These are phyloP conservation scores for Crucibulum laeve DNA, from an alignment of 768 basidiomycete genomes.

Conservation along the genomic window DNA sequence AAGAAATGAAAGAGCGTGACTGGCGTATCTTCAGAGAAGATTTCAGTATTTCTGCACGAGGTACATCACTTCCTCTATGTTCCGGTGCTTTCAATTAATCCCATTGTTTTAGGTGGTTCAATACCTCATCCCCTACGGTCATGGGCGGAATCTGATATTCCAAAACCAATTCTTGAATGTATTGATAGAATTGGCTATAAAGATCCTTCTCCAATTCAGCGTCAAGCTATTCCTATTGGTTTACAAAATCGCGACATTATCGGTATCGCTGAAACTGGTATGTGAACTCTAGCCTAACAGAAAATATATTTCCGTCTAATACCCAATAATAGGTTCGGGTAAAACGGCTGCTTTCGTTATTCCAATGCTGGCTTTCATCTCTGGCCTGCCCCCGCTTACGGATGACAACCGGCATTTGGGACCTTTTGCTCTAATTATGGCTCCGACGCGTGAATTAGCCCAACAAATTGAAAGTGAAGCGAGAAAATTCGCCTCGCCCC, in stretches of 20 bases:
- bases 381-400: slow-evolving; percentile 74
- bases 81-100: slow-evolving; percentile 1
- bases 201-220: slow-evolving; percentile 94
- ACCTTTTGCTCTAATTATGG: slow-evolving; percentile 89
- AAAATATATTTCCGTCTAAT: background rate
- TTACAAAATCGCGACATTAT: slow-evolving; percentile 95
- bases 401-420: slow-evolving; percentile 95
- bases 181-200: slow-evolving; percentile 94
- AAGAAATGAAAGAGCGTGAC: slow-evolving; percentile 95
- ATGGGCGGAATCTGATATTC: slow-evolving; percentile 88
- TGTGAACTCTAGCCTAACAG: slow-evolving; percentile 12
- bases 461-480: slow-evolving; percentile 96
- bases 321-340: slow-evolving; percentile 70
- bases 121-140: slow-evolving; percentile 93
- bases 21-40: slow-evolving; percentile 99
- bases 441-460: slow-evolving; percentile 97
- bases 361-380: slow-evolving; percentile 95
- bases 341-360: slow-evolving; percentile 99
- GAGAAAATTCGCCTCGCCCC: slow-evolving; percentile 83
- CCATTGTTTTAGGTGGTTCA: slow-evolving; percentile 60
- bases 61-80: slow-evolving; percentile 32
- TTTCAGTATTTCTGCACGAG: slow-evolving; percentile 92
- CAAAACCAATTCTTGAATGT: slow-evolving; percentile 69
- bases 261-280: slow-evolving; percentile 97
- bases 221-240: slow-evolving; percentile 99